phyloP scores from a whole-genome alignment of 176 grass and related monocot species.

The Eremochloa ophiuroides region DNA sequence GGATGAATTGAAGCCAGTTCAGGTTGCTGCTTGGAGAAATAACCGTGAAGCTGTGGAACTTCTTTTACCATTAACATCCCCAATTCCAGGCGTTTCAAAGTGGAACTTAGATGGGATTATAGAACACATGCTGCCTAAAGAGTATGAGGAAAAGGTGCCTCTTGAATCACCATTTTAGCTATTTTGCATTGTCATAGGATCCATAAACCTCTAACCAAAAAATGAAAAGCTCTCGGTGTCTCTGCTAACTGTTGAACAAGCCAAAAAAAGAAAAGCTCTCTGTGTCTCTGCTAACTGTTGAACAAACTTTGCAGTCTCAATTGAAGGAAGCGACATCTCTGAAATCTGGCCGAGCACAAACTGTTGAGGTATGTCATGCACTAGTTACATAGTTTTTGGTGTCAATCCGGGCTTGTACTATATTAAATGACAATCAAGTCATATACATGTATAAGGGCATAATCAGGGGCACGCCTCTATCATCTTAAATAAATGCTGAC shows the following conservation, averaged over 20 bases:
- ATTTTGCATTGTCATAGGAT: background rate
- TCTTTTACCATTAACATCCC: constrained; percentile 72
- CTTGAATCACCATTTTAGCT: background rate
- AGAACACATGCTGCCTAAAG: constrained; percentile 52
- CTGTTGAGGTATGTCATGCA: constrained; percentile 51
- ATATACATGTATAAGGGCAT: background rate
- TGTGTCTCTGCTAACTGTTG: background rate
- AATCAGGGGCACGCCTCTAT: background rate
- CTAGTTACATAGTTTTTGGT: background rate
- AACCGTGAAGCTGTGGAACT: constrained; percentile 62
- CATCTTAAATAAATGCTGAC: background rate
- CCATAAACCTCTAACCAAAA: background rate
- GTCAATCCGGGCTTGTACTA: background rate
- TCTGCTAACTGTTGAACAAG: background rate
- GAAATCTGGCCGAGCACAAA: constrained; percentile 17
- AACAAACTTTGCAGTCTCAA: constrained; percentile 40
- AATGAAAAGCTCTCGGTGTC: background rate
- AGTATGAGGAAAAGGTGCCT: constrained; percentile 56
- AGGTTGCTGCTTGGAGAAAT: constrained; percentile 74
- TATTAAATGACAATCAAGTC: background rate
- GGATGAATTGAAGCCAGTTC: constrained; percentile 87
- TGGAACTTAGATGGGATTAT: constrained; percentile 77
- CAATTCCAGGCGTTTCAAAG: constrained; percentile 55
- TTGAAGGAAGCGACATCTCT: constrained; percentile 27
- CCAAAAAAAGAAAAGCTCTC: background rate